These are phyloP conservation scores for Schwanniomyces polymorphus DNA, from an alignment of 805 yeast species.

Conservation along the genomic window DNA sequence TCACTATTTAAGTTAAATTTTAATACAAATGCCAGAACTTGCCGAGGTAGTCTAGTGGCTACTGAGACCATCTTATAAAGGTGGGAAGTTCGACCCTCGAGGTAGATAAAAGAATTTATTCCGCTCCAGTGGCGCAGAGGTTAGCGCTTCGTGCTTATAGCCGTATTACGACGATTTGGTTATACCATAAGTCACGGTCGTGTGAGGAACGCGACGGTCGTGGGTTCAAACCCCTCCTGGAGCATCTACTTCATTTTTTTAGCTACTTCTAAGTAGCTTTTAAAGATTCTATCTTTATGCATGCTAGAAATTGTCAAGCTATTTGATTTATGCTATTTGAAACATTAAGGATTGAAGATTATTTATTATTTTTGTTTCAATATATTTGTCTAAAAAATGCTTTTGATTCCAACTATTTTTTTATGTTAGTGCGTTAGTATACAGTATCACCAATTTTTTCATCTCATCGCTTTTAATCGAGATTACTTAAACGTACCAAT, in stretches of 20 bases:
- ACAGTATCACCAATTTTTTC: conserved; percentile 7
- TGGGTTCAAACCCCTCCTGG: conserved; percentile 40
- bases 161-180: conserved; percentile 43
- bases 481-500: not conserved
- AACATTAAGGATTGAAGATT: not conserved
- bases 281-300: too few relatives aligned
- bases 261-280: conserved; percentile 16
- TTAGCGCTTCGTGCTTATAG: conserved; percentile 57
- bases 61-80: not conserved
- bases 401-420: too few relatives aligned
- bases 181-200: conserved; percentile 51
- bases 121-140: conserved; percentile 54
- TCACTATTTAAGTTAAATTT: not conserved
- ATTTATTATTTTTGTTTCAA: not conserved
- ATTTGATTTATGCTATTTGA: too few relatives aligned
- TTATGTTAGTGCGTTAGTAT: not conserved
- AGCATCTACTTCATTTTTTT: conserved; percentile 19
- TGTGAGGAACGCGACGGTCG: conserved; percentile 58
- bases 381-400: too few relatives aligned
- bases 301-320: too few relatives aligned
- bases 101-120: conserved; percentile 1
- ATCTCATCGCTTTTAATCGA: conserved; percentile 8
- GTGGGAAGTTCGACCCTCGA: conserved; percentile 5
- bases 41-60: conserved; percentile 1
- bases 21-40: not conserved